Base-by-base conservation (phyloP, 257 asterid genomes). In the Agastache rugosa region DNA sequence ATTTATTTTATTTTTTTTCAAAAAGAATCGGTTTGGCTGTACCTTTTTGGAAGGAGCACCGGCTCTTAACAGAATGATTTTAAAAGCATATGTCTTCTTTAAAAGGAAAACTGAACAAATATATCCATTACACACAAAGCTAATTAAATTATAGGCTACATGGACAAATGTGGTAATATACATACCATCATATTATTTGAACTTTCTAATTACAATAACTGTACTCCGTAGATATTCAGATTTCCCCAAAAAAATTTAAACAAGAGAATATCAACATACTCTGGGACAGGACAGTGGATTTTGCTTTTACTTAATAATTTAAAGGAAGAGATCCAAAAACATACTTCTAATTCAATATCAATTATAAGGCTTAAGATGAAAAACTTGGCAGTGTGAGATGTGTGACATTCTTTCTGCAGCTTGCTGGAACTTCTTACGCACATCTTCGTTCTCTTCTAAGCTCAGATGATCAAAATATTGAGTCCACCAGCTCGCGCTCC, bases 401-500 rank as follows among this genome's bases (percentile, higher is more conserved):
- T 87, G 90, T 3, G 87, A 84, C 67, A 64, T 82, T 81, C 73
- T 86, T 35, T 27, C 71, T 20, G 96, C 88, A 78, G 92, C 89
- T 77, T 81, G 83, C 58, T 84, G 87, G 19, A 91, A 91, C 85
- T 91, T 89, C 85, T 85, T 87, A 44, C 75, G 71, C 19, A 77
- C 91, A 63, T 59, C 77, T 79, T 91, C 96, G 17, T 91, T 91
- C 80, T 91, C 93, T 75, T 89, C 96, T 74, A 89, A 86, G 79
- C 96, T 89, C 81, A 80, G 79, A 76, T 84, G 94, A 75, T 86
- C 87, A 72, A 87, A 91, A 72, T 80, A 89, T 77, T 87, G 78
- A 56, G 79, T 73, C 96, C 97, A 91, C 97, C 97, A 91, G 2
- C 81, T 83, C 10, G 90, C 45, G 75, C 91, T 87, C 82, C 97